A percentile compares a stretch with the other conserved stretches of the same genome.
phyloP scores from a whole-genome alignment of 495 filamentous ascomycete genomes.

The Podospora pseudocomata region DNA sequence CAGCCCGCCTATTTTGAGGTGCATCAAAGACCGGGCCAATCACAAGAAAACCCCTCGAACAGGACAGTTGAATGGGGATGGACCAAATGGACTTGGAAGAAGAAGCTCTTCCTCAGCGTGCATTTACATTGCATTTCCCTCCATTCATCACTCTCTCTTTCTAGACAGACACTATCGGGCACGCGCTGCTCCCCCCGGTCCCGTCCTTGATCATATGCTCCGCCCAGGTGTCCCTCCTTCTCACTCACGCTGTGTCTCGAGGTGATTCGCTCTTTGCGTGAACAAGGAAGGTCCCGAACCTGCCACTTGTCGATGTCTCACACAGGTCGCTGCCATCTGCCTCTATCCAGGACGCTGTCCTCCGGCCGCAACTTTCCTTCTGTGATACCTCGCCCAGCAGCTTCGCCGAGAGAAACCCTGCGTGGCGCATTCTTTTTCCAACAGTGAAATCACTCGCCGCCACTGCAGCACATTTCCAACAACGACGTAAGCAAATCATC shows the following conservation, averaged over 20 bases:
- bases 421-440: neutral
- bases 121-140: too few species aligned
- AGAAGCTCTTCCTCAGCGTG: too few species aligned
- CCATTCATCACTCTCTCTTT: neutral
- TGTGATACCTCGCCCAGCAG: conserved; percentile 17
- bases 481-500: neutral
- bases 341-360: conserved; percentile 14
- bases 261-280: neutral
- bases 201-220: conserved; percentile 14
- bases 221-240: neutral
- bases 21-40: conserved; percentile 13
- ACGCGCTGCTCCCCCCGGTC: conserved; percentile 11
- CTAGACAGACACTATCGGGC: neutral
- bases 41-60: neutral
- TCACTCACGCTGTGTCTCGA: neutral
- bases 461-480: neutral
- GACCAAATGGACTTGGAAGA: too few species aligned
- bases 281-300: neutral
- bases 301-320: conserved; percentile 36
- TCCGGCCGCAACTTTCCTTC: conserved; percentile 25
- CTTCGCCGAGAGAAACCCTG: neutral
- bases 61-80: neutral
- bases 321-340: conserved; percentile 25
- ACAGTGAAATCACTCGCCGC: neutral
- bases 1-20: conserved; percentile 20